These are phyloP conservation scores for sunflower (Helianthus annuus) DNA, from an alignment of 129 eudicot species.

Conservation along the genomic window DNA sequence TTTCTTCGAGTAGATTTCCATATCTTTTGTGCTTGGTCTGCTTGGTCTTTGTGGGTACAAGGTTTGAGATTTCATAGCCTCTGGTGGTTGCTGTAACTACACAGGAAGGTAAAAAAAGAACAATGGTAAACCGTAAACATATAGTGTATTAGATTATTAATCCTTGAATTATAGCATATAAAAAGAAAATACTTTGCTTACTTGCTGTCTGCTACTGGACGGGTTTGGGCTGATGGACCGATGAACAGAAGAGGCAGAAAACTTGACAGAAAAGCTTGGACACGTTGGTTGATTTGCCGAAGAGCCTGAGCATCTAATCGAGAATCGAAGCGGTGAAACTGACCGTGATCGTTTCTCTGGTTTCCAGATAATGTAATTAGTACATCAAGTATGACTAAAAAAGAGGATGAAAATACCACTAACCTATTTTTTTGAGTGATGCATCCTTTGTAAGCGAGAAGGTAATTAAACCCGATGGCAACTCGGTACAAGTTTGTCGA, in stretches of 20 bases:
- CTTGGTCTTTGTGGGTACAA: constrained; percentile 42
- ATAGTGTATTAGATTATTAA: not conserved
- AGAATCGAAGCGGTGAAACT: constrained; percentile 58
- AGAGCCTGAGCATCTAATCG: constrained; percentile 58
- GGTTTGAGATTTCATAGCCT: constrained; percentile 46
- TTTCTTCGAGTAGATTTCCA: constrained; percentile 52
- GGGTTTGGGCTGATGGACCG: constrained; percentile 36
- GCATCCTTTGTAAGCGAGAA: constrained; percentile 48
- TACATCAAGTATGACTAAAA: not conserved
- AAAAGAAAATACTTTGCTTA: too few relatives aligned
- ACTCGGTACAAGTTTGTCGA: constrained; percentile 30
- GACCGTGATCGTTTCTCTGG: constrained; percentile 53
- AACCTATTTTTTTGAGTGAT: constrained; percentile 51
- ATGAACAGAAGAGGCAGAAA: constrained; percentile 24
- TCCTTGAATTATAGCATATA: constrained; percentile 10
- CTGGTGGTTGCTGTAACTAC: constrained; percentile 44
- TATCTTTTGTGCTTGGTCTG: constrained; percentile 42
- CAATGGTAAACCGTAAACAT: not conserved
- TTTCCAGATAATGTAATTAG: constrained; percentile 9
- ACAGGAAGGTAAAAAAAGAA: not conserved
- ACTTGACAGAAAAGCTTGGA: constrained; percentile 40
- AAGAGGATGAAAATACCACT: constrained; percentile 18
- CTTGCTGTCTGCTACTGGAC: constrained; percentile 41
- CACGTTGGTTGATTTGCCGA: constrained; percentile 45
- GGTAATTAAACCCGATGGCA: constrained; percentile 34